These are phyloP conservation scores for Suillus paluster DNA, from an alignment of 768 basidiomycete genomes.

Conservation along the genomic window DNA sequence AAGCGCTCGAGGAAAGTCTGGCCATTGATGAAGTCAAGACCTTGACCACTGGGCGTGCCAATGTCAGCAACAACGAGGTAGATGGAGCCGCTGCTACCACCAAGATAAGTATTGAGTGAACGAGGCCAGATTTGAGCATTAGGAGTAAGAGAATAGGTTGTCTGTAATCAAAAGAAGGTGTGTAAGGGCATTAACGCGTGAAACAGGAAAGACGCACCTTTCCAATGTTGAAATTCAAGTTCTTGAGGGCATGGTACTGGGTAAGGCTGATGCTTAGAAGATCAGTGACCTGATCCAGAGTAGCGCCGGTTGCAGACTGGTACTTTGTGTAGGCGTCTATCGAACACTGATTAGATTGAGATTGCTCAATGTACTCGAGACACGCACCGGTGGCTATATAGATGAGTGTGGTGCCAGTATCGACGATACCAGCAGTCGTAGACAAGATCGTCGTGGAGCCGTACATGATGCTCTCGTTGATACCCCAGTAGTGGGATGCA, in stretches of 20 bases:
- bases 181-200: neutral
- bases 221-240: slow-evolving; percentile 16
- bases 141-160: slow-evolving; percentile 43
- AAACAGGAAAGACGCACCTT: neutral
- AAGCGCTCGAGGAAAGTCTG: slow-evolving; percentile 61
- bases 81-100: slow-evolving; percentile 39
- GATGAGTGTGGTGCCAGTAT: slow-evolving; percentile 62
- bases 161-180: slow-evolving; percentile 14
- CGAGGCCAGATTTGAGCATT: slow-evolving; percentile 50
- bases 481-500: slow-evolving; percentile 60
- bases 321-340: slow-evolving; percentile 33
- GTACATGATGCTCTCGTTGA: slow-evolving; percentile 58
- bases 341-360: neutral
- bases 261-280: slow-evolving; percentile 15
- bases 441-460: slow-evolving; percentile 50
- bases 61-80: slow-evolving; percentile 44
- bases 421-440: slow-evolving; percentile 58
- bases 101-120: slow-evolving; percentile 47
- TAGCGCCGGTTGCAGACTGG: slow-evolving; percentile 14
- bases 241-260: slow-evolving; percentile 10
- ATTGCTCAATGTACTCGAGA: neutral
- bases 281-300: slow-evolving; percentile 17
- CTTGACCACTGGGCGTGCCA: slow-evolving; percentile 46
- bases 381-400: slow-evolving; percentile 46
- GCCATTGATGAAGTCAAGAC: slow-evolving; percentile 62